Conservation (phyloP, 1,284 basidiomycete species). For the Sanghuangporus baumii region DNA sequence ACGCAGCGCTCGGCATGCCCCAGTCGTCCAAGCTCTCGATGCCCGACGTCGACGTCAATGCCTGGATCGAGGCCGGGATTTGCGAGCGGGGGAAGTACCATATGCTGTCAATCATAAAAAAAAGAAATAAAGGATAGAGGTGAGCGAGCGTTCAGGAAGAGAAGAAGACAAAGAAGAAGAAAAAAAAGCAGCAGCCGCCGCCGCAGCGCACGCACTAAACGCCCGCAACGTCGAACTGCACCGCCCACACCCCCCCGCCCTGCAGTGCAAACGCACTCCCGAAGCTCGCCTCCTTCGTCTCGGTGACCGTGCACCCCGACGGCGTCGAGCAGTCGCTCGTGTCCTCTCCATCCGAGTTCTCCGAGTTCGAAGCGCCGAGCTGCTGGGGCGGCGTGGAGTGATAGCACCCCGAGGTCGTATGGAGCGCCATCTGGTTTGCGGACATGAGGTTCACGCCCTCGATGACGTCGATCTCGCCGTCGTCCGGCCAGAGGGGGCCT, state of each 20-base stretch:
- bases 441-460: slow-evolving; percentile 48
- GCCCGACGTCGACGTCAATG: slow-evolving; percentile 33
- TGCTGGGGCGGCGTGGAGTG: slow-evolving; percentile 31
- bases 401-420: slow-evolving; percentile 38
- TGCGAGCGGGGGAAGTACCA: slow-evolving; percentile 63
- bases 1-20: slow-evolving; percentile 51
- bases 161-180: not conserved
- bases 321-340: slow-evolving; percentile 42
- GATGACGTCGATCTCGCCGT: slow-evolving; percentile 53
- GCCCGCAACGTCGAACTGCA: slow-evolving; percentile 58
- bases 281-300: slow-evolving; percentile 55
- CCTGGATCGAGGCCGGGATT: slow-evolving; percentile 36
- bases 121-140: no score
- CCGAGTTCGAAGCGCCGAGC: slow-evolving; percentile 25
- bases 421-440: slow-evolving; percentile 59
- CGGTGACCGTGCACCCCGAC: slow-evolving; percentile 59
- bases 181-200: no score
- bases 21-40: slow-evolving; percentile 44
- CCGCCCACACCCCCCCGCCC: slow-evolving; percentile 71
- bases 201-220: slow-evolving; percentile 53
- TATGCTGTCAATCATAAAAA: slow-evolving; percentile 41
- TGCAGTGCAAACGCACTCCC: slow-evolving; percentile 51
- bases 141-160: no score
- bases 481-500: slow-evolving; percentile 47
- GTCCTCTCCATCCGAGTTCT: slow-evolving; percentile 11